These are phyloP conservation scores for Withania somnifera DNA, from an alignment of 305 asterid species.

Conservation along the genomic window DNA sequence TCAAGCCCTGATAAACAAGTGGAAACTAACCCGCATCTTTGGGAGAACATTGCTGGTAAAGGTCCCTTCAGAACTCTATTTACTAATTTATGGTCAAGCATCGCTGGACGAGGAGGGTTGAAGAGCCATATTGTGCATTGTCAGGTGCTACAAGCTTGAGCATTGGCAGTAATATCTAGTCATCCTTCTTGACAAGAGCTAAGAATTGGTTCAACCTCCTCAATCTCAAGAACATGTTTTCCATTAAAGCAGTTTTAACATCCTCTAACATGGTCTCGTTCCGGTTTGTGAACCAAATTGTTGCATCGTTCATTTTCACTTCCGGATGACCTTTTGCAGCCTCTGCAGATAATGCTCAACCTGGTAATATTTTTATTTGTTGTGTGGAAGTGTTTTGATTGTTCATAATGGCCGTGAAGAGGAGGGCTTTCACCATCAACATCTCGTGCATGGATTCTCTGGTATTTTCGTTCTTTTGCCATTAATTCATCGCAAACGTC, in stretches of 20 bases:
- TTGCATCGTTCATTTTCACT: neutral
- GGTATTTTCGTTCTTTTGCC: neutral
- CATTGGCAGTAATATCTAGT: neutral
- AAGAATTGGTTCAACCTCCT: neutral
- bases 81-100: constrained; percentile 82
- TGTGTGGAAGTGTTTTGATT: neutral
- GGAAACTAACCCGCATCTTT: constrained; percentile 64
- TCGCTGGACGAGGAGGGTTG: constrained; percentile 85
- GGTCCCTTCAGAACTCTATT: constrained; percentile 68
- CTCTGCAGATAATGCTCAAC: neutral
- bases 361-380: neutral
- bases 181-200: neutral
- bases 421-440: neutral
- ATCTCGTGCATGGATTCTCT: neutral
- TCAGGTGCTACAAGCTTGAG: constrained; percentile 90
- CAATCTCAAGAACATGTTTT: neutral
- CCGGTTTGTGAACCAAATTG: neutral
- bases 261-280: neutral
- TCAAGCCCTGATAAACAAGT: constrained; percentile 47
- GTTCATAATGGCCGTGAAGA: neutral
- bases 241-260: neutral
- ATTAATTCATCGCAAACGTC: neutral
- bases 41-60: constrained; percentile 79
- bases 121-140: constrained; percentile 96
- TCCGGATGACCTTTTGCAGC: neutral